Conservation (phyloP, 2,329 filamentous ascomycete species). For the Uncinocarpus reesii region DNA sequence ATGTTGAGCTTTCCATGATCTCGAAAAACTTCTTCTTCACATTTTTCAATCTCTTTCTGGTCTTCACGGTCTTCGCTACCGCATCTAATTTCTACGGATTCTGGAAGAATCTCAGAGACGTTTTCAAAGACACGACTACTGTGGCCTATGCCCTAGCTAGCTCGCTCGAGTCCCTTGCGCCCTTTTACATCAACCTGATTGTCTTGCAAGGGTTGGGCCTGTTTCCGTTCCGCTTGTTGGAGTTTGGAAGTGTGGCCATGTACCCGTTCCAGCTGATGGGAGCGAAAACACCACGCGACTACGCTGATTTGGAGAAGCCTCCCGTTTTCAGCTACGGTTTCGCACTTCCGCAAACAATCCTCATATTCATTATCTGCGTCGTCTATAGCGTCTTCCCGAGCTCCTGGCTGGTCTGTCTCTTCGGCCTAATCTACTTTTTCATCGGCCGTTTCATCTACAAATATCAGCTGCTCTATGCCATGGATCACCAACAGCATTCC, state of each 20-base stretch:
- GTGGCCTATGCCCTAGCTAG: constrained; percentile 65
- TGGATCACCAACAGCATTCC: constrained; percentile 92
- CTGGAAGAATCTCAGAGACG: constrained; percentile 54
- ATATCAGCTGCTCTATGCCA: constrained; percentile 93
- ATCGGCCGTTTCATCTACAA: constrained; percentile 88
- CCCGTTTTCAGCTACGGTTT: constrained; percentile 92
- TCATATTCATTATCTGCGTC: constrained; percentile 89
- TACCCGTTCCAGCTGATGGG: constrained; percentile 70
- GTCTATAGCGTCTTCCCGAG: constrained; percentile 80
- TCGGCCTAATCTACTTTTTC: constrained; percentile 56
- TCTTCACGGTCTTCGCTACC: constrained; percentile 82
- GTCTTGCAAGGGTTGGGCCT: constrained; percentile 88
- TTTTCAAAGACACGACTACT: constrained; percentile 65
- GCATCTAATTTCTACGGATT: constrained; percentile 62
- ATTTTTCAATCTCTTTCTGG: constrained; percentile 96
- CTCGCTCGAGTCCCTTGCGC: constrained; percentile 62
- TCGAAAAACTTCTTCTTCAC: constrained; percentile 99
- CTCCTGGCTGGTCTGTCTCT: constrained; percentile 70
- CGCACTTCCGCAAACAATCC: constrained; percentile 80
- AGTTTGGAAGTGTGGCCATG: constrained; percentile 74
- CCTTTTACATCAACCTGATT: constrained; percentile 90
- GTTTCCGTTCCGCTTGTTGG: constrained; percentile 81
- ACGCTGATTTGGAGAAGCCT: constrained; percentile 68
- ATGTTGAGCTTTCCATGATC: constrained; percentile 87
- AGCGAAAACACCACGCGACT: constrained; percentile 82